These are phyloP conservation scores for Phytophthora pinifolia DNA, from an alignment of 352 stramenopile genomes.

Conservation along the genomic window DNA sequence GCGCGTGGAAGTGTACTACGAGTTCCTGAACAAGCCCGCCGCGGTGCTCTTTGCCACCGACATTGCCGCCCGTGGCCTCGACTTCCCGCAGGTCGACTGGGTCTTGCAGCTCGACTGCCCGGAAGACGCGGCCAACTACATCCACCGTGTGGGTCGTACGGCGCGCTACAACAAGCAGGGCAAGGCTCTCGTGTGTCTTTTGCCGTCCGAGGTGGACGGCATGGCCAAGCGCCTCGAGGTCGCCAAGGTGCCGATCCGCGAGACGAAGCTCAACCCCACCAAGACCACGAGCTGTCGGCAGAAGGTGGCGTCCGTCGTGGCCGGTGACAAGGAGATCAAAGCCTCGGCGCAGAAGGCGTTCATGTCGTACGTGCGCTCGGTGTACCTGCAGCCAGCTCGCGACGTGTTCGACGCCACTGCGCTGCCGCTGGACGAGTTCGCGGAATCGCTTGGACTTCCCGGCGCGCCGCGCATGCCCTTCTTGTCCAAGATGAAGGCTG, in stretches of 20 bases:
- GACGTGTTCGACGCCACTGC: slow-evolving; percentile 92
- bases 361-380: slow-evolving; percentile 96
- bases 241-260: slow-evolving; percentile 95
- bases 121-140: slow-evolving; percentile 98
- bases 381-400: slow-evolving; percentile 96
- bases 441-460: slow-evolving; percentile 92
- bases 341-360: slow-evolving; percentile 97
- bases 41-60: slow-evolving; percentile 98
- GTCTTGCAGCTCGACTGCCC: slow-evolving; percentile 97
- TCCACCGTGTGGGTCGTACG: slow-evolving; percentile 97
- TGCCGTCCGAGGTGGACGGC: slow-evolving; percentile 90
- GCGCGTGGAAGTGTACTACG: slow-evolving; percentile 98
- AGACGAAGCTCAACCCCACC: slow-evolving; percentile 96
- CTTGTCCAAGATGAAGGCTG: slow-evolving; percentile 77
- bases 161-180: slow-evolving; percentile 95
- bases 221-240: slow-evolving; percentile 89
- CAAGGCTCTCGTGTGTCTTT: slow-evolving; percentile 92
- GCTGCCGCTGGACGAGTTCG: slow-evolving; percentile 93
- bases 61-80: slow-evolving; percentile 96
- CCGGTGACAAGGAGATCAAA: slow-evolving; percentile 94
- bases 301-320: slow-evolving; percentile 92
- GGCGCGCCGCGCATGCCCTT: slow-evolving; percentile 93
- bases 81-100: slow-evolving; percentile 99
- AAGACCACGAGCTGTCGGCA: slow-evolving; percentile 94
- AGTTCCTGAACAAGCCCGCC: slow-evolving; percentile 95